Conservation (phyloP, 176 grass and related monocot species). For the Hsuehochloa calcarea region DNA sequence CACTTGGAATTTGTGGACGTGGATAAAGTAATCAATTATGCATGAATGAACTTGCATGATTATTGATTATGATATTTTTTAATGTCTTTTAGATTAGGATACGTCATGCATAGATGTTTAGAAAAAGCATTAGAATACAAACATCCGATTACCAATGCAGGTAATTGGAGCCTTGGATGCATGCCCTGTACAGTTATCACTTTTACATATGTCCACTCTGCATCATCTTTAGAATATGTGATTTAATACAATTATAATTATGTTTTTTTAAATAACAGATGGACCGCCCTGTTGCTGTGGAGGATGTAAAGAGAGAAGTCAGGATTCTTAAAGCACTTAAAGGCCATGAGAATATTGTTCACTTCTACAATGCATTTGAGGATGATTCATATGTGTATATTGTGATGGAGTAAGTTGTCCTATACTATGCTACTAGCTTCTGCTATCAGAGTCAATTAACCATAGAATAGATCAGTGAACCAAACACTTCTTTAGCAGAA, state of each 20-base stretch:
- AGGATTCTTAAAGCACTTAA: conserved; percentile 74
- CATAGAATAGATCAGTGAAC: background rate
- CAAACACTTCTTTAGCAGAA: background rate
- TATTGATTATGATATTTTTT: conserved; percentile 6
- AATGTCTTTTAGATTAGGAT: background rate
- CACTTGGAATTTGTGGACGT: background rate
- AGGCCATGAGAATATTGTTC: conserved; percentile 92
- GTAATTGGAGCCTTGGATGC: background rate
- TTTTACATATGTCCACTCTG: conserved; percentile 14
- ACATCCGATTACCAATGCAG: background rate
- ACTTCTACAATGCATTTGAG: conserved; percentile 80
- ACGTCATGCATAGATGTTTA: background rate
- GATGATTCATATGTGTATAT: conserved; percentile 89
- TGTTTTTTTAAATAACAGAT: conserved; percentile 55
- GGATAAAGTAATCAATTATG: background rate
- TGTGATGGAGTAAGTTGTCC: conserved; percentile 89
- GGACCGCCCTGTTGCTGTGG: conserved; percentile 64
- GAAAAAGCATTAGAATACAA: conserved; percentile 5
- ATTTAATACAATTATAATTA: conserved; percentile 24
- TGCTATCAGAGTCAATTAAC: background rate
- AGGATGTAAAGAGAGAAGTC: conserved; percentile 94
- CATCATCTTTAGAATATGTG: conserved; percentile 21
- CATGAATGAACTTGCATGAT: background rate
- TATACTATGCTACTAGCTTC: background rate
- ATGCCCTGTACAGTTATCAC: background rate